Percentiles rank a stretch among this genome's conserved stretches.
Evolutionary conservation across 306 rosid genomes (phyloP).

Genomic region (Fragaria ananassa): DNA sequence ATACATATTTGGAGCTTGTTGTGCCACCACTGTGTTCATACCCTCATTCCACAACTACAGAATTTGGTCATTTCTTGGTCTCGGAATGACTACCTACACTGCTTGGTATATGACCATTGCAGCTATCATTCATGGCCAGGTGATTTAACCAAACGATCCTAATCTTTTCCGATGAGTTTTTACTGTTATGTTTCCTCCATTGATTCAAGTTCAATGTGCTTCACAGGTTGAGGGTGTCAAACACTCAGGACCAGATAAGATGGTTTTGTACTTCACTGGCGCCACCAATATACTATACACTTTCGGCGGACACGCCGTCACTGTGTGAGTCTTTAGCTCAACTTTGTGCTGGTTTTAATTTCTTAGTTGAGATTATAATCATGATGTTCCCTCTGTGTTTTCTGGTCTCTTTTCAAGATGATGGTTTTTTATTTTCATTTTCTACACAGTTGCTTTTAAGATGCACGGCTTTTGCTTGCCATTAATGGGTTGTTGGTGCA

Average conservation of each 20-base stretch:
- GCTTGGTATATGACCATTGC: constrained; percentile 97
- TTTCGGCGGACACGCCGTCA: constrained; percentile 98
- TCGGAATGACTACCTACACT: constrained; percentile 94
- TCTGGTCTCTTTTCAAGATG: neutral
- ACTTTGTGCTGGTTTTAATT: neutral
- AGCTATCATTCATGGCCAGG: constrained; percentile 78
- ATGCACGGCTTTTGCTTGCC: constrained; percentile 49
- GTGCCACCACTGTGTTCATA: constrained; percentile 94
- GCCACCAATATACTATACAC: constrained; percentile 95
- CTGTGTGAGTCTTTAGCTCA: constrained; percentile 58
- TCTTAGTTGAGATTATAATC: neutral
- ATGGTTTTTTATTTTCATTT: neutral
- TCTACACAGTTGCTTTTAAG: constrained; percentile 8
- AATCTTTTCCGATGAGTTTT: constrained; percentile 5
- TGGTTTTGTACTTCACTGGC: constrained; percentile 90
- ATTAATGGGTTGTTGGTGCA: constrained; percentile 26
- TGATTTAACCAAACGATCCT: constrained; percentile 14
- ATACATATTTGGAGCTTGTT: constrained; percentile 89
- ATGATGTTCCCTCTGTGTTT: constrained; percentile 9
- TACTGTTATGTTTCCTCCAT: neutral
- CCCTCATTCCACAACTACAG: constrained; percentile 95
- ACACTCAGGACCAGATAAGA: constrained; percentile 69
- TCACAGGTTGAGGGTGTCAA: constrained; percentile 67
- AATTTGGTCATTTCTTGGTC: constrained; percentile 94
- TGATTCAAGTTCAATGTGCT: neutral